Base-by-base conservation (phyloP, 805 yeast genomes). In the Metschnikowia vanudenii region DNA sequence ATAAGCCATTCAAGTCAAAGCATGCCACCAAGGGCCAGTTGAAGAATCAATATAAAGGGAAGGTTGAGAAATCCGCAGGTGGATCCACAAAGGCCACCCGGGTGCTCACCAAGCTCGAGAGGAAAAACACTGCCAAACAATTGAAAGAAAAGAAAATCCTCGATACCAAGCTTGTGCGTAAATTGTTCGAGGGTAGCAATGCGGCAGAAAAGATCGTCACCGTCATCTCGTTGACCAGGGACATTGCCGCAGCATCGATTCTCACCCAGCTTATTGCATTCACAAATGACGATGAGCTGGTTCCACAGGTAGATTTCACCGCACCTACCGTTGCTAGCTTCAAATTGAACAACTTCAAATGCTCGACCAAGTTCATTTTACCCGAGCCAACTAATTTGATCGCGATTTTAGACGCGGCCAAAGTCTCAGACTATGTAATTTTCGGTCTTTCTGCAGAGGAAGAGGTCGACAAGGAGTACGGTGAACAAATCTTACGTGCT, bases 401-500 rank as follows among this genome's bases (percentile, higher is more conserved):
- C 31, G 72, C 85, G 16, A 75, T 94, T 28, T 63, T 94, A 47
- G 97, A 94, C 67, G 85, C 95, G 29, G 88, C 95, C 16, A 88
- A 88, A 60, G 80, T 88, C 5, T 84, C 98, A 0, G 99, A 94
- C 70, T 89, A 81, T 61, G 94, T 90, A 2, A 70, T 95, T 1
- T 86, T 94, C 64, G 95, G 91, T n/a, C 71, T 94, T 35, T 88
- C 96, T 47, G 96, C 96, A 7, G 72, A 79, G 16, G 79, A 82
- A 40, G 98, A 94, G 68, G 92, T 92, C 43, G 90, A 85, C 54
- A 73, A 75, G 38, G 77, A 76, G 33, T 79, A 81, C 57, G 98
- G 98, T 40, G 99, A 94, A 68, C 91, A 88, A 59, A 81, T 91
- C 24, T 74, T 94, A 46, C 81, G 98, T 67, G 88, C 96, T 1